These are phyloP conservation scores for Podospora comata DNA, from an alignment of 495 filamentous ascomycete genomes.

Conservation along the genomic window DNA sequence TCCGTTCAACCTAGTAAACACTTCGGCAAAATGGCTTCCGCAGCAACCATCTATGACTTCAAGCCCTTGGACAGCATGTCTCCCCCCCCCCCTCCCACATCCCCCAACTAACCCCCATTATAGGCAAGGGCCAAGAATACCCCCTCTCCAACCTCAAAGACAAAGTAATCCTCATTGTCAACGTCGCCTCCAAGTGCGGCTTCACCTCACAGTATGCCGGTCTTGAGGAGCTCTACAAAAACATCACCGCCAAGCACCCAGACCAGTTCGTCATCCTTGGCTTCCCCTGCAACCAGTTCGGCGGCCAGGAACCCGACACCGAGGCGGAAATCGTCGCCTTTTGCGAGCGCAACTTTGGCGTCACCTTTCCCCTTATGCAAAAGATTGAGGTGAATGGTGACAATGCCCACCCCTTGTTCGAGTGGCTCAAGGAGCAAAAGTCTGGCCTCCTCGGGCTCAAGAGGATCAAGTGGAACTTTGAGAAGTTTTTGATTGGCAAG, in stretches of 20 bases:
- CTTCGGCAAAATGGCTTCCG: constrained; percentile 73
- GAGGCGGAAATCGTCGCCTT: constrained; percentile 90
- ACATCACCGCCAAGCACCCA: constrained; percentile 61
- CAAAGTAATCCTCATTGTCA: constrained; percentile 94
- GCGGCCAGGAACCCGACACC: constrained; percentile 78
- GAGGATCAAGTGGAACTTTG: constrained; percentile 94
- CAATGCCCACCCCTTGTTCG: constrained; percentile 72
- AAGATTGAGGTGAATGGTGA: constrained; percentile 93
- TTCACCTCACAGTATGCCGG: constrained; percentile 96
- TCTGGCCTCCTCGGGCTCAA: constrained; percentile 82
- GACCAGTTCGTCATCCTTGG: constrained; percentile 83
- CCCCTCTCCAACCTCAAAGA: constrained; percentile 66
- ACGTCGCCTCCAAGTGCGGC: constrained; percentile 98
- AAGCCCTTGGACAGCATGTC: constrained; percentile 59
- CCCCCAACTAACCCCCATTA: too few species aligned
- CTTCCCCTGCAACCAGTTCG: constrained; percentile 99
- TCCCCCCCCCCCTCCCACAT: too few species aligned
- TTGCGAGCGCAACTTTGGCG: constrained; percentile 93
- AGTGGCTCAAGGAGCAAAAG: constrained; percentile 84
- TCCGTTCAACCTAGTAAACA: not conserved
- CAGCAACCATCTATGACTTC: constrained; percentile 89
- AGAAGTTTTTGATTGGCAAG: constrained; percentile 89
- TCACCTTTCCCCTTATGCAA: constrained; percentile 84
- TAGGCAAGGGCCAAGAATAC: constrained; percentile 70
- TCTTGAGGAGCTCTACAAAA: constrained; percentile 87